These are phyloP conservation scores for Auricularia auricula-judae DNA, from an alignment of 768 basidiomycete species.

Conservation along the genomic window DNA sequence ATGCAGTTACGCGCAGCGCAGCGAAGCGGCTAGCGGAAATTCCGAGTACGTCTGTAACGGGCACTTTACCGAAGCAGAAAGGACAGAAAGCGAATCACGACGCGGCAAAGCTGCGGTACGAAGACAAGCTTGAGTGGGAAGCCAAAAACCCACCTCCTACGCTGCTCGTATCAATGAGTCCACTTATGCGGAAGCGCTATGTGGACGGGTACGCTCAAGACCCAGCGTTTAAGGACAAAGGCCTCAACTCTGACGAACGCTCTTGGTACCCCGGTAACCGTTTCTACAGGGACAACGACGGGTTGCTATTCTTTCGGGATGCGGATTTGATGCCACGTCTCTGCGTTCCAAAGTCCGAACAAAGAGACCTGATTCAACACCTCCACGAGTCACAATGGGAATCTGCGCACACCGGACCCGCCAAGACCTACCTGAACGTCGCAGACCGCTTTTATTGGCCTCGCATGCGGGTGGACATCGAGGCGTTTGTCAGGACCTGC, in stretches of 20 bases:
- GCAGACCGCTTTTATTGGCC: constrained; percentile 1
- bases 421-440: constrained; percentile 2
- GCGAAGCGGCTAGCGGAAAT: neutral
- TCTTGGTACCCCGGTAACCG: neutral
- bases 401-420: constrained; percentile 4
- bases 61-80: neutral
- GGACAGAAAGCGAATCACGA: neutral
- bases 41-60: neutral
- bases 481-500: constrained; percentile 1
- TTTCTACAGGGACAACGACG: neutral
- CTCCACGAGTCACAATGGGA: constrained; percentile 5
- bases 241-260: neutral
- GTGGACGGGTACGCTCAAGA: constrained; percentile 1
- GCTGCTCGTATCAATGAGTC: neutral
- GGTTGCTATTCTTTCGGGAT: constrained; percentile 1
- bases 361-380: neutral
- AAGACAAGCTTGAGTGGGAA: neutral
- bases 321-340: neutral
- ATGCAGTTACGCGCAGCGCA: no score
- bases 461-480: constrained; percentile 6
- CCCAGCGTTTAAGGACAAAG: constrained; percentile 1
- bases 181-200: neutral
- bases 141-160: neutral
- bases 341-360: constrained; percentile 4
- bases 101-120: neutral